Evolutionary conservation across 768 basidiomycete species (phyloP).

Genomic region (Rhodotorula sphaerocarpa): DNA sequence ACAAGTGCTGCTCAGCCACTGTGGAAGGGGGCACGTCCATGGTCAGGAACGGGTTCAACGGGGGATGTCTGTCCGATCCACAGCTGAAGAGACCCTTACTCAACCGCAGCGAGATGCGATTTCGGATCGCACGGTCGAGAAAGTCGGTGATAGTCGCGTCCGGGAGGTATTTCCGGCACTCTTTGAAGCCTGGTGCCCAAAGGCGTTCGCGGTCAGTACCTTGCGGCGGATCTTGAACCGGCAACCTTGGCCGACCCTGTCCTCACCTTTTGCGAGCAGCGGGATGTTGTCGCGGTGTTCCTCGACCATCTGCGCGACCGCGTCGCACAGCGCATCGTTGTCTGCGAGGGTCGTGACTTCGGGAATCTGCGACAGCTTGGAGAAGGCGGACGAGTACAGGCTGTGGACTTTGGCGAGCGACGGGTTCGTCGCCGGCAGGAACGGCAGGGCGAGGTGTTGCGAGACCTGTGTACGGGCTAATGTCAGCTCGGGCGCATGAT

Average conservation of each 20-base stretch:
- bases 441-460: slow-evolving; percentile 34
- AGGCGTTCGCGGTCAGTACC: neutral
- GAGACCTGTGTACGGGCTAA: slow-evolving; percentile 24
- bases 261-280: slow-evolving; percentile 82
- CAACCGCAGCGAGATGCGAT: slow-evolving; percentile 74
- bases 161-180: slow-evolving; percentile 74
- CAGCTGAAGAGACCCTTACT: slow-evolving; percentile 68
- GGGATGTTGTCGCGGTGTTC: slow-evolving; percentile 81
- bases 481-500: no score
- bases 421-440: slow-evolving; percentile 36
- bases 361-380: slow-evolving; percentile 29
- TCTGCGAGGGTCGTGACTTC: slow-evolving; percentile 56
- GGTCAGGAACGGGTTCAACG: neutral
- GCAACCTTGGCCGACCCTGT: no score
- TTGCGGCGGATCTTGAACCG: no score
- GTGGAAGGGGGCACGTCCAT: slow-evolving; percentile 48
- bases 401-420: slow-evolving; percentile 35
- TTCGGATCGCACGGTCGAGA: slow-evolving; percentile 73
- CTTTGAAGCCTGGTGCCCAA: slow-evolving; percentile 58
- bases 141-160: slow-evolving; percentile 69
- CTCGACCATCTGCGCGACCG: slow-evolving; percentile 63
- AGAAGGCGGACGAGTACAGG: slow-evolving; percentile 36
- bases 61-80: slow-evolving; percentile 43
- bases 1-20: slow-evolving; percentile 76
- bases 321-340: slow-evolving; percentile 60